Evolutionary conservation across 1,284 basidiomycete species (phyloP), one percentile per base, ranked within the genome.

Genomic region (Ceratobasidium sp.): DNA sequence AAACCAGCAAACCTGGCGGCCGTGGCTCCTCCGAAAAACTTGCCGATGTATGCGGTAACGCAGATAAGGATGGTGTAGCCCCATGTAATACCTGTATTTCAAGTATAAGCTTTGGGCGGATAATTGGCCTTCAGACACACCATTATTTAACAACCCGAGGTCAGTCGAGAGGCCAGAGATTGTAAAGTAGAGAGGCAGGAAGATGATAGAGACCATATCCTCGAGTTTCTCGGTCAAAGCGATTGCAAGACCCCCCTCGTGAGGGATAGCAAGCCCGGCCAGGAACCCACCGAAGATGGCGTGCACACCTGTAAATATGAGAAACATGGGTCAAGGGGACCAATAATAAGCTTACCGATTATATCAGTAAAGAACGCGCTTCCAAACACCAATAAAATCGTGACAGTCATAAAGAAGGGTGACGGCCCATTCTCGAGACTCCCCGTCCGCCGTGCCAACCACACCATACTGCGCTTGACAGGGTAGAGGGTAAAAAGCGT

Each of bases 351-450:
- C 75, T 19, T 13, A 78, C 94, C 92, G 76, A 94, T 92, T 78
- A 95, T 90, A 81, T 95, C 94, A 11, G 95, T 96, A 83, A 92
- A 90, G 84, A 95, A 96, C 0, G 93, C 92, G 19, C 90, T 91
- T 58, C 87, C 82, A 77, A 96, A 88, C 3, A 95, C 89, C 51
- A 95, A 82, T 29, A 95, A 79, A n/a, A 96, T 80, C 11, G 84
- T 85, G 62, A 84, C 76, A 56, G 83, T 82, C 83, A 86, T 86
- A 81, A 88, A 84, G 24, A 82, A 79, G n/a, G 85, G 85, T 9
- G 84, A 85, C 24, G 87, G 87, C 1, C 85, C 85, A 31, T 83
- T 83, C 66, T 84, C 83, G 43, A 84, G 80, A 64, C 81, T 82
- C 3, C 86, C 84, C 6, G 84, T 84, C 61, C 84, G 80, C 31